Evolutionary conservation across 805 yeast species (phyloP).

Genomic region (Lipomyces kockii): DNA sequence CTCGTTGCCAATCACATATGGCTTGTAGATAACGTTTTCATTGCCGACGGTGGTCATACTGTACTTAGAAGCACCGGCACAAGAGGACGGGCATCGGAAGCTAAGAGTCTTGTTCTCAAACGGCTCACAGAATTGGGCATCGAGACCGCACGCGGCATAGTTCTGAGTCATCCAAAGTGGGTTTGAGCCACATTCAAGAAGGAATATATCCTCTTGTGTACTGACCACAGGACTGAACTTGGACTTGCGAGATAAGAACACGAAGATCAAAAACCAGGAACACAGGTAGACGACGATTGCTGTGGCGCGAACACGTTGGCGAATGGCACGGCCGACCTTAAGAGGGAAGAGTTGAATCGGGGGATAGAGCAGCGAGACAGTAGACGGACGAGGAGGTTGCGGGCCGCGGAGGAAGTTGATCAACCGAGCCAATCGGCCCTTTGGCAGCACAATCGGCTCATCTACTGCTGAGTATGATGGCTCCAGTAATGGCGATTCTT

Average conservation of each 20-base stretch:
- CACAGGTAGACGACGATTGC: conserved; percentile 30
- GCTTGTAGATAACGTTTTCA: conserved; percentile 66
- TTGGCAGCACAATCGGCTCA: conserved; percentile 33
- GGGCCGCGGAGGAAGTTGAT: conserved; percentile 36
- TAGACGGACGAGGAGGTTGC: conserved; percentile 33
- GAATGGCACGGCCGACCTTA: conserved; percentile 31
- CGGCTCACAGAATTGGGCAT: conserved; percentile 64
- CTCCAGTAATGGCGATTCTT: conserved; percentile 33
- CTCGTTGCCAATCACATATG: conserved; percentile 82
- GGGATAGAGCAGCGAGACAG: conserved; percentile 32
- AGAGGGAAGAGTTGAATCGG: conserved; percentile 35
- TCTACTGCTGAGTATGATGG: conserved; percentile 19
- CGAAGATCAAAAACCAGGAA: conserved; percentile 36
- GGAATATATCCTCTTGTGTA: conserved; percentile 28
- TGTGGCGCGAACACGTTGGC: conserved; percentile 26
- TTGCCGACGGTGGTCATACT: conserved; percentile 76
- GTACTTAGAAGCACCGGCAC: conserved; percentile 79
- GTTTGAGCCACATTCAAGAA: conserved; percentile 35
- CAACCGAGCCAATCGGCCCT: conserved; percentile 30
- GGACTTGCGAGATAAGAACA: conserved; percentile 35
- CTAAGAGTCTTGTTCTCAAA: conserved; percentile 53
- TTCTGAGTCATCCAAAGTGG: conserved; percentile 35
- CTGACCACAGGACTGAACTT: conserved; percentile 32
- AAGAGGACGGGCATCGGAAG: conserved; percentile 85
- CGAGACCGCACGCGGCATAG: conserved; percentile 67